Evolutionary conservation across 1,139 yeast species (phyloP).

Genomic region (Candida buenavistaensis): DNA sequence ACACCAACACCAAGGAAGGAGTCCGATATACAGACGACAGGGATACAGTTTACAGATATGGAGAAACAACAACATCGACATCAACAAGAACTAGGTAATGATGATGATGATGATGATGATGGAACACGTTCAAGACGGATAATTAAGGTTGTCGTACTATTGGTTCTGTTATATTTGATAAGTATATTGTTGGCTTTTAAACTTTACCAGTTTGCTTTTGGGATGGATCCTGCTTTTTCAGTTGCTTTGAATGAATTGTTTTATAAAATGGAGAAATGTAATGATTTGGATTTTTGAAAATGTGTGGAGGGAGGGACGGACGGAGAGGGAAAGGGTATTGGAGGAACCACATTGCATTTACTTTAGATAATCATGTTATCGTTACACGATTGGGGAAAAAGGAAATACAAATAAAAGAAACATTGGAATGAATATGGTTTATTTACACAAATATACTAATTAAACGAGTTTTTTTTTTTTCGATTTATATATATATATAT

Average conservation of each 20-base stretch:
- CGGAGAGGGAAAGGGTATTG: no score
- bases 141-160: no score
- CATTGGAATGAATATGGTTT: background rate
- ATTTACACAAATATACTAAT: background rate
- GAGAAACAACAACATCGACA: no score
- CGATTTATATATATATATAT: background rate
- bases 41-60: no score
- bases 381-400: no score
- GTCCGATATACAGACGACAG: no score
- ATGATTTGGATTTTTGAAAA: background rate
- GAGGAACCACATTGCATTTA: background rate
- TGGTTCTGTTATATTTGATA: no score
- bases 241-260: constrained; percentile 1
- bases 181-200: background rate
- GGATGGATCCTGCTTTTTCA: background rate
- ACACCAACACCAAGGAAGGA: no score
- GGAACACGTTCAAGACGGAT: no score
- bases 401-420: background rate
- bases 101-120: no score
- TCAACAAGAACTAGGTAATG: no score
- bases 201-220: constrained; percentile 1
- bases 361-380: background rate
- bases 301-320: no score
- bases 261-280: constrained; percentile 4
- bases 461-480: background rate